These are phyloP conservation scores for Copromyces sp. DNA, from an alignment of 495 filamentous ascomycete species.

Conservation along the genomic window DNA sequence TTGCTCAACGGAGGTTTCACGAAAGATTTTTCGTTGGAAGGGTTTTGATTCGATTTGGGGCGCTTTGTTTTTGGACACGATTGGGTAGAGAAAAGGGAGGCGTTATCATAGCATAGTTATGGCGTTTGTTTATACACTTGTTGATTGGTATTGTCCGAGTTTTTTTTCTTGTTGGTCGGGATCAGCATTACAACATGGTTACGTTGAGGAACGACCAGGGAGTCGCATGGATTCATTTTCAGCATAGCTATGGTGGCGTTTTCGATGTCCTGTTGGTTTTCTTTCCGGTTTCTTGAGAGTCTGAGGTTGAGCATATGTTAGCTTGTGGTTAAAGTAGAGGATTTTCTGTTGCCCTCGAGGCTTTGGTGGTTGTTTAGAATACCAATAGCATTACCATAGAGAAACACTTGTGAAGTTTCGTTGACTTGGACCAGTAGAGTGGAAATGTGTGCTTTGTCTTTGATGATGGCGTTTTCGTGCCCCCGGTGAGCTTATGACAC, in stretches of 20 bases:
- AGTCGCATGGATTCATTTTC: neutral
- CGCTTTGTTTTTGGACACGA: neutral
- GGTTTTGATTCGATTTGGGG: constrained; percentile 7
- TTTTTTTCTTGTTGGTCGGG: neutral
- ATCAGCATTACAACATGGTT: neutral
- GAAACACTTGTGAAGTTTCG: neutral
- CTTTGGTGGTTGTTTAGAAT: neutral
- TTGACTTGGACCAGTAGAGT: neutral
- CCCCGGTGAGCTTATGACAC: neutral
- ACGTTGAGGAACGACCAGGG: neutral
- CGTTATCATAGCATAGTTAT: neutral
- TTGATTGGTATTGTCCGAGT: neutral
- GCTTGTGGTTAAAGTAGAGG: neutral
- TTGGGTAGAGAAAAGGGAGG: neutral
- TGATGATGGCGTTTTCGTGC: neutral
- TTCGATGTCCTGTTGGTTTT: neutral
- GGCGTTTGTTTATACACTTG: neutral
- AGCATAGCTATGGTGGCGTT: neutral
- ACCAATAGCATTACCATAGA: neutral
- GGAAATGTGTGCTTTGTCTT: neutral
- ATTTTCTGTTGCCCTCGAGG: neutral
- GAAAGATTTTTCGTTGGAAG: constrained; percentile 33
- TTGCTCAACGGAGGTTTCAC: constrained; percentile 56
- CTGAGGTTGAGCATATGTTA: neutral
- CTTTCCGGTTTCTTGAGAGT: neutral